Conservation (phyloP, 345 rosid genomes). For the Chamaenerion angustifolium region DNA sequence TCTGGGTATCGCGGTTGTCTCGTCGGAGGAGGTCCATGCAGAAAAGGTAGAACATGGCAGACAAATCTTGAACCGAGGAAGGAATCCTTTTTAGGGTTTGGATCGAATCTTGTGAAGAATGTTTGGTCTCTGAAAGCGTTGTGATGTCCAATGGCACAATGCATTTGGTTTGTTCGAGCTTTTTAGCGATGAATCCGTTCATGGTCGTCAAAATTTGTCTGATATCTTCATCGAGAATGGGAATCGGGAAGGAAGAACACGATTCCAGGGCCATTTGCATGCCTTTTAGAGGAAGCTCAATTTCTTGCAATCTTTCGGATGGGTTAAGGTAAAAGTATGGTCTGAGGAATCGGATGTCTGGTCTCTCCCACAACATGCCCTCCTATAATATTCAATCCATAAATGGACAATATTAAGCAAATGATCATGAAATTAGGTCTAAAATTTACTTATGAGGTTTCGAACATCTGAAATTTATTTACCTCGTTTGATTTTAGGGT, state of each 20-base stretch:
- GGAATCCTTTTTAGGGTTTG: conserved; percentile 16
- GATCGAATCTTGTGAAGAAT: conserved; percentile 3
- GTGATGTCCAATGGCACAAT: conserved; percentile 12
- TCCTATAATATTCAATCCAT: conserved; percentile 29
- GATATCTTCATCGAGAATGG: conserved; percentile 22
- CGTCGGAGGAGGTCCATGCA: conserved; percentile 38
- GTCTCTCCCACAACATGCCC: conserved; percentile 42
- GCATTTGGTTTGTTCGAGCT: conserved; percentile 20
- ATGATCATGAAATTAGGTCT: too few relatives aligned
- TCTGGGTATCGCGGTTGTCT: conserved; percentile 13
- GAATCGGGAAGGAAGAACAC: conserved; percentile 35
- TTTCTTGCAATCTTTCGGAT: conserved; percentile 22
- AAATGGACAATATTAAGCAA: too few relatives aligned
- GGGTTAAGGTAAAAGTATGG: conserved; percentile 12
- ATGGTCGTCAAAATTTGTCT: conserved; percentile 12
- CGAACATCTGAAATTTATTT: background rate
- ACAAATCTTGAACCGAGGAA: conserved; percentile 20
- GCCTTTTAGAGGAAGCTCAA: conserved; percentile 39
- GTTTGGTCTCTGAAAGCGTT: conserved; percentile 21
- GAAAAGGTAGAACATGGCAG: conserved; percentile 37
- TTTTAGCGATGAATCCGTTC: conserved; percentile 17
- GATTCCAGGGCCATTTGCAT: conserved; percentile 39
- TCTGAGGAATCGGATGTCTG: conserved; percentile 25
- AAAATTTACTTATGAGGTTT: too few relatives aligned
- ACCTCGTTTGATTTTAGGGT: conserved; percentile 33